Evolutionary conservation across 306 rosid species (phyloP).

Genomic region (Begonia fuchsioides): DNA sequence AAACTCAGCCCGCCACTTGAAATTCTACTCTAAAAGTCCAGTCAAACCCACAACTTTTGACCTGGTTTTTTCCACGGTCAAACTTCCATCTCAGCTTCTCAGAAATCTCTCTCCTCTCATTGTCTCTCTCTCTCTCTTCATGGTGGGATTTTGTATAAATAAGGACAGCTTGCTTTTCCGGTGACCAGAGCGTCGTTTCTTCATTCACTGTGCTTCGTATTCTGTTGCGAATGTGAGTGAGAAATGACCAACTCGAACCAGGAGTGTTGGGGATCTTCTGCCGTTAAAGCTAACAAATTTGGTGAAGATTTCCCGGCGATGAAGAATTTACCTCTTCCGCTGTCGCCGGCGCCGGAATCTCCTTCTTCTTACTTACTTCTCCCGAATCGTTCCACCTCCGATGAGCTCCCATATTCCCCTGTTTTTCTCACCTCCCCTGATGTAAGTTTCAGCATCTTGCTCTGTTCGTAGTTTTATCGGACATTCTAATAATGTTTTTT

Average conservation of each 20-base stretch:
- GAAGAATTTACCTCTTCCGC: slow-evolving; percentile 51
- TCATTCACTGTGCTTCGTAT: not conserved
- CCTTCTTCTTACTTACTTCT: slow-evolving; percentile 42
- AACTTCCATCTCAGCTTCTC: slow-evolving; percentile 38
- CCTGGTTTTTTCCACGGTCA: slow-evolving; percentile 73
- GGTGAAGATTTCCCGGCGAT: slow-evolving; percentile 35
- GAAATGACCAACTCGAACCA: slow-evolving; percentile 21
- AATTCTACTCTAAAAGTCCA: slow-evolving; percentile 24
- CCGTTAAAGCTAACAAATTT: slow-evolving; percentile 12
- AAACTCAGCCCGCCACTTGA: slow-evolving; percentile 9
- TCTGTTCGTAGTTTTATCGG: not conserved
- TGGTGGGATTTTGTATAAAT: too few relatives aligned
- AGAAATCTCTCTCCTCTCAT: too few relatives aligned
- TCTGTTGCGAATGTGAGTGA: slow-evolving; percentile 6
- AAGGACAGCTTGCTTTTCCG: too few relatives aligned
- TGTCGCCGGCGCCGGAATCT: slow-evolving; percentile 28
- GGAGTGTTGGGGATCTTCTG: slow-evolving; percentile 28
- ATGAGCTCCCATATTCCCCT: slow-evolving; percentile 52
- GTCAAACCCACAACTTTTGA: slow-evolving; percentile 91
- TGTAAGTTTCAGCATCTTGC: slow-evolving; percentile 28
- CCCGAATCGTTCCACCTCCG: slow-evolving; percentile 32
- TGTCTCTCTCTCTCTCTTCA: too few relatives aligned
- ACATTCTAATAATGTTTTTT: slow-evolving; percentile 2
- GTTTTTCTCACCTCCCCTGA: slow-evolving; percentile 24
- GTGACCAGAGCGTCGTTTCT: not conserved